Evolutionary conservation across 768 basidiomycete species (phyloP).

Genomic region (Boletus reticuloceps): DNA sequence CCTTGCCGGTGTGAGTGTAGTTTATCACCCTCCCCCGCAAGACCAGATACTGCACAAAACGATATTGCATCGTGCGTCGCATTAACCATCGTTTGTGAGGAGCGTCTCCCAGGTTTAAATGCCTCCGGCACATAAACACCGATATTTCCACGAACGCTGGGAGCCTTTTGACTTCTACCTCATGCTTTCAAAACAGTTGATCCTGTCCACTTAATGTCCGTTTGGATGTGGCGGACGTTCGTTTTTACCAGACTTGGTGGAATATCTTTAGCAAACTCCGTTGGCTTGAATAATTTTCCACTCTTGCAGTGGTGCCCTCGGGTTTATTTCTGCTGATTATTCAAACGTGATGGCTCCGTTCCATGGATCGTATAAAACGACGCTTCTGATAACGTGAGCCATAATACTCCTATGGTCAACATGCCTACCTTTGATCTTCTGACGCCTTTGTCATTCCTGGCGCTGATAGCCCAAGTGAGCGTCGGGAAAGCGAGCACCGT

Average conservation of each 20-base stretch:
- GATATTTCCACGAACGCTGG: background rate
- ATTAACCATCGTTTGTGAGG: no score
- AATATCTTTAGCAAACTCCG: background rate
- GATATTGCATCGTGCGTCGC: no score
- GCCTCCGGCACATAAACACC: constrained; percentile 2
- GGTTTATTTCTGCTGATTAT: background rate
- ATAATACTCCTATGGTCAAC: background rate
- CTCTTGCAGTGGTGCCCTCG: no score
- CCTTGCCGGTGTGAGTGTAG: no score
- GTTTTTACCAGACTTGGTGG: background rate
- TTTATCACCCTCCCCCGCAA: background rate
- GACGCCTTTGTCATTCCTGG: background rate
- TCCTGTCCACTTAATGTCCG: constrained; percentile 28
- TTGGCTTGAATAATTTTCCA: background rate
- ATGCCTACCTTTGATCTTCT: constrained; percentile 1
- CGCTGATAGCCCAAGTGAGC: background rate
- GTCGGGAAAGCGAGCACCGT: background rate
- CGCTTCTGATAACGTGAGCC: background rate
- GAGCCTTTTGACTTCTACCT: background rate
- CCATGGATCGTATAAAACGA: background rate
- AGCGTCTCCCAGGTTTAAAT: no score
- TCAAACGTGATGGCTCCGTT: background rate
- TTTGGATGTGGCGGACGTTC: background rate
- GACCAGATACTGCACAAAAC: background rate
- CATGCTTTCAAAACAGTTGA: background rate